phyloP scores from a whole-genome alignment of 2,329 filamentous ascomycete species.

The Helminthosporium solani region DNA sequence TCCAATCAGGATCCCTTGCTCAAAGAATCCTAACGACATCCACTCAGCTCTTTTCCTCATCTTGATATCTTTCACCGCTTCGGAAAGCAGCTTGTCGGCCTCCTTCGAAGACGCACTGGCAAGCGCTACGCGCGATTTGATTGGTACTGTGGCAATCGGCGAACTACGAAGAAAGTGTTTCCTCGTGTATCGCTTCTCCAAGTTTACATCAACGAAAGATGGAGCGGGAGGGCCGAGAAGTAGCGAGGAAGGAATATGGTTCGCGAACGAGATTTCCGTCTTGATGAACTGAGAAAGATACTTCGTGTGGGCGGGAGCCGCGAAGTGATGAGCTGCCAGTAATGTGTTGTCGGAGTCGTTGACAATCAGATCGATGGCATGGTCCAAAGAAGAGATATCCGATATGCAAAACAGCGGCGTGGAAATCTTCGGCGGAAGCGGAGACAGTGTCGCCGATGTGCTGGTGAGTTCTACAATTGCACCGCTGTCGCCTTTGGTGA shows the following conservation, averaged over 20 bases:
- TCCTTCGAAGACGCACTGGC: slow-evolving; percentile 15
- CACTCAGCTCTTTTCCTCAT: slow-evolving; percentile 37
- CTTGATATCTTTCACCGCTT: slow-evolving; percentile 28
- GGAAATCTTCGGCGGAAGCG: slow-evolving; percentile 40
- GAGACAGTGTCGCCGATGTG: slow-evolving; percentile 8
- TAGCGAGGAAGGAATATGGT: slow-evolving; percentile 58
- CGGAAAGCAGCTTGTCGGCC: slow-evolving; percentile 13
- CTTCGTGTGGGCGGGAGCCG: slow-evolving; percentile 53
- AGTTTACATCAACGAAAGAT: slow-evolving; percentile 13
- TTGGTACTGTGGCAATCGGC: slow-evolving; percentile 18
- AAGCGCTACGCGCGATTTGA: slow-evolving; percentile 19
- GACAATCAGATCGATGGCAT: slow-evolving; percentile 52
- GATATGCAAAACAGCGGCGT: slow-evolving; percentile 51
- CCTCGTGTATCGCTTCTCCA: slow-evolving; percentile 19
- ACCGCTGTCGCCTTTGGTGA: slow-evolving; percentile 27
- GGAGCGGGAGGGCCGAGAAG: slow-evolving; percentile 44
- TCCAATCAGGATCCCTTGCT: slow-evolving; percentile 38
- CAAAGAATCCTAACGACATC: slow-evolving; percentile 32
- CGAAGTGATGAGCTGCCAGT: slow-evolving; percentile 57
- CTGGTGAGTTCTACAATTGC: slow-evolving; percentile 30
- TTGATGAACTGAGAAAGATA: slow-evolving; percentile 60
- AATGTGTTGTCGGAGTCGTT: slow-evolving; percentile 37
- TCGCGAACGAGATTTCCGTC: slow-evolving; percentile 54
- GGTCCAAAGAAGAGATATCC: slow-evolving; percentile 53
- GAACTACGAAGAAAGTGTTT: slow-evolving; percentile 21